A percentile compares a stretch with the other conserved stretches of the same genome.
Evolutionary conservation across 257 asterid species (phyloP).

Genomic region (Prunella vulgaris): DNA sequence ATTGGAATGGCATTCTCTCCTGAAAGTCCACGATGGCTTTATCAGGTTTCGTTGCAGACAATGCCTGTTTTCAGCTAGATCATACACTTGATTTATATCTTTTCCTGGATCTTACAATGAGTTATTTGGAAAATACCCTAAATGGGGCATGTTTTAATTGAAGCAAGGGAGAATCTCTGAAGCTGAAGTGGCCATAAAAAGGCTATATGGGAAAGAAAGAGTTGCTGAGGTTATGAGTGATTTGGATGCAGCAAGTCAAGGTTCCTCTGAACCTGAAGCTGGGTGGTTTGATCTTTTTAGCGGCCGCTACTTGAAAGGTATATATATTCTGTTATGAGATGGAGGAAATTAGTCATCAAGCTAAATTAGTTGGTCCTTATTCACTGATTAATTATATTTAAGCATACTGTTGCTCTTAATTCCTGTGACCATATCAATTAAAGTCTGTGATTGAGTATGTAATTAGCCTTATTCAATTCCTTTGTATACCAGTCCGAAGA

Average conservation of each 20-base stretch:
- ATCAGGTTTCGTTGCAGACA: slow-evolving; percentile 43
- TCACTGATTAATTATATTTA: no score
- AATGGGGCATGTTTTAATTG: slow-evolving; percentile 16
- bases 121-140: slow-evolving; percentile 19
- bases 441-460: not conserved
- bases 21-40: slow-evolving; percentile 99
- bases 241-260: slow-evolving; percentile 67
- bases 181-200: slow-evolving; percentile 68
- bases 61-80: slow-evolving; percentile 3
- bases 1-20: slow-evolving; percentile 95
- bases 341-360: no score
- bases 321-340: slow-evolving; percentile 9
- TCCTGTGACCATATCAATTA: not conserved
- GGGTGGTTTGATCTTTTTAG: slow-evolving; percentile 98
- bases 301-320: slow-evolving; percentile 88
- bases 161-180: slow-evolving; percentile 83
- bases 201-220: slow-evolving; percentile 86
- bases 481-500: not conserved
- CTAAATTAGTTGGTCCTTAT: no score
- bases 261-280: slow-evolving; percentile 92
- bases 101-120: not conserved
- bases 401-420: slow-evolving; percentile 9
- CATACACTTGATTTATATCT: not conserved
- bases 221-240: slow-evolving; percentile 86
- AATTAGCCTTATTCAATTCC: not conserved